These are phyloP conservation scores for Aquilaria agallochum DNA, from an alignment of 441 rosid genomes.

Conservation along the genomic window DNA sequence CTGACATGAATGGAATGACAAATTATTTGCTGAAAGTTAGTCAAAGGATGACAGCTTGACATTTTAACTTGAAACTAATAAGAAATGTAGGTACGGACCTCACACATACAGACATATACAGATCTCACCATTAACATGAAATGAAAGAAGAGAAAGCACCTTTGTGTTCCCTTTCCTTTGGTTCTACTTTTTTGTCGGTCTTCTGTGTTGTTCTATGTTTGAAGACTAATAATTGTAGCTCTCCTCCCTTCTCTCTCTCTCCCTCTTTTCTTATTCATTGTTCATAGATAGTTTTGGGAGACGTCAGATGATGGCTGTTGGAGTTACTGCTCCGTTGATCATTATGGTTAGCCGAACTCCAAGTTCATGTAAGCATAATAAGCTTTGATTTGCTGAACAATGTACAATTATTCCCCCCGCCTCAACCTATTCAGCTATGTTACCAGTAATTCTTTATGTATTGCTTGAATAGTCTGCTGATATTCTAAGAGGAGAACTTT, in stretches of 20 bases:
- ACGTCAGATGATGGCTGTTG: slow-evolving; percentile 52
- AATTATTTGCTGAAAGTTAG: no score
- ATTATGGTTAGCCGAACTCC: slow-evolving; percentile 46
- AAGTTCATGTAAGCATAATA: slow-evolving; percentile 49
- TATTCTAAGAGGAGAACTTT: slow-evolving; percentile 75
- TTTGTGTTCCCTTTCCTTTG: no score
- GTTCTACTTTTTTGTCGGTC: no score
- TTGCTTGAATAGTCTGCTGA: slow-evolving; percentile 29
- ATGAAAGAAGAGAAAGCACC: no score
- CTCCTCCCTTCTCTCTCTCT: no score
- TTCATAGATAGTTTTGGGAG: slow-evolving; percentile 49
- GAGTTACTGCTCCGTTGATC: slow-evolving; percentile 53
- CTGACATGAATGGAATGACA: no score
- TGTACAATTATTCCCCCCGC: slow-evolving; percentile 1
- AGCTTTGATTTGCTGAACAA: slow-evolving; percentile 1
- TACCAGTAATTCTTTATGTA: slow-evolving; percentile 11
- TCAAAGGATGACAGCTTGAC: no score
- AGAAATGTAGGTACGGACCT: no score
- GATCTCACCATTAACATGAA: no score
- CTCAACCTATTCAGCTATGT: slow-evolving; percentile 9
- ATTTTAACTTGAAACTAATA: no score
- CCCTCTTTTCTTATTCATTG: not conserved
- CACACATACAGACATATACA: no score
- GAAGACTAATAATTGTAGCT: not conserved
- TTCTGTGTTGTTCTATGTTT: not conserved